Conservation (phyloP, 2,329 filamentous ascomycete genomes). For the Fonsecaea erecta region DNA sequence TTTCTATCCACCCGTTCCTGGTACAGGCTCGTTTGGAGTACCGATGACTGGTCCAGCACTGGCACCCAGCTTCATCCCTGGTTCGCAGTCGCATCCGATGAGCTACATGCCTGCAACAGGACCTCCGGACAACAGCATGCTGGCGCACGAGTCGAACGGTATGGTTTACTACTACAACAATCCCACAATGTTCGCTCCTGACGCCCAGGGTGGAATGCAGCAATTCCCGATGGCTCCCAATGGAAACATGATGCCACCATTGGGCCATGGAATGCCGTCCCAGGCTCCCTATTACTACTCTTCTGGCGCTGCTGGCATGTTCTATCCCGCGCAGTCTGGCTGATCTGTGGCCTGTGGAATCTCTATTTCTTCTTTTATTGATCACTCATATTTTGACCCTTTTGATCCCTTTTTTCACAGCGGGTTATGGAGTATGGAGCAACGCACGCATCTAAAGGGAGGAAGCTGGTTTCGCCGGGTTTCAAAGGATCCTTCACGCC, state of each 20-base stretch:
- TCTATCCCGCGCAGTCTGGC: constrained; percentile 31
- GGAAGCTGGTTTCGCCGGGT: constrained; percentile 23
- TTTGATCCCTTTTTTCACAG: constrained; percentile 19
- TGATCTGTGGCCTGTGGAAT: constrained; percentile 12
- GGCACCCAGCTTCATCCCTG: constrained; percentile 33
- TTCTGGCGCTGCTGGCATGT: constrained; percentile 63
- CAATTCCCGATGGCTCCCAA: constrained; percentile 60
- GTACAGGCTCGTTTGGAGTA: constrained; percentile 52
- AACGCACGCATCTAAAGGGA: constrained; percentile 24
- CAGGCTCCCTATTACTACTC: constrained; percentile 60
- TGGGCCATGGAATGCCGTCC: constrained; percentile 79
- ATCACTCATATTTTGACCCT: constrained; percentile 12
- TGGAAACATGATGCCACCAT: constrained; percentile 67
- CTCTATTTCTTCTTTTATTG: constrained; percentile 9
- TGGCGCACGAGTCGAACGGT: constrained; percentile 88
- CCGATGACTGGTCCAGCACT: constrained; percentile 40
- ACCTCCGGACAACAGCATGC: constrained; percentile 54
- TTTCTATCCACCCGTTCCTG: constrained; percentile 60
- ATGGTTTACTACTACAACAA: constrained; percentile 97
- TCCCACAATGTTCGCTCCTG: constrained; percentile 56
- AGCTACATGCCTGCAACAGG: constrained; percentile 37
- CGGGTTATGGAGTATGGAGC: constrained; percentile 25
- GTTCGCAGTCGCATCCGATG: constrained; percentile 37
- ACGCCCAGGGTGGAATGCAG: constrained; percentile 43
- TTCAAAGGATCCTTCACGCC: constrained; percentile 10